phyloP scores from a whole-genome alignment of 2,329 filamentous ascomycete genomes.

The Plectosphaerella plurivora region DNA sequence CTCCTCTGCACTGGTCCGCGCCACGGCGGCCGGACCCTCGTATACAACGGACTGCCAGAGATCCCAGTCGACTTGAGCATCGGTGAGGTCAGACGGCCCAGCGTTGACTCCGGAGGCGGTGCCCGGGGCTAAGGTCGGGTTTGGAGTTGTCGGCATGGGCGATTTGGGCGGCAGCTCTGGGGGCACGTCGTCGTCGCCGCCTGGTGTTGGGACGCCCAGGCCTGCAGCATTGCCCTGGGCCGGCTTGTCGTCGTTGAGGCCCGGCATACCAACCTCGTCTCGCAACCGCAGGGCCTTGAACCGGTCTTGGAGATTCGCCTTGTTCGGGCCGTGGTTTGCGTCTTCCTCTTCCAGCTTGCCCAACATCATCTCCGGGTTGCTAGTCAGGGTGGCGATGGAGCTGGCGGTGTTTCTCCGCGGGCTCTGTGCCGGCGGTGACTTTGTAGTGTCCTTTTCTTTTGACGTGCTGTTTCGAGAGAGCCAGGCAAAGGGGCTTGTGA shows the following conservation, averaged over 20 bases:
- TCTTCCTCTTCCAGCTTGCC: conserved; percentile 70
- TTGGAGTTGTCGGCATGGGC: conserved; percentile 59
- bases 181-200: neutral
- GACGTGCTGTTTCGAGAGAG: conserved; percentile 64
- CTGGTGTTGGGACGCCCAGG: neutral
- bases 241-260: conserved; percentile 45
- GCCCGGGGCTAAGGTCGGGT: conserved; percentile 71
- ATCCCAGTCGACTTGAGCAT: conserved; percentile 93
- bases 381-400: conserved; percentile 72
- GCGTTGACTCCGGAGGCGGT: conserved; percentile 79
- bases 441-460: conserved; percentile 49
- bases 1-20: conserved; percentile 82
- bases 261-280: conserved; percentile 60
- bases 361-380: conserved; percentile 77
- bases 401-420: conserved; percentile 69
- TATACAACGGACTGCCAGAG: conserved; percentile 96
- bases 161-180: conserved; percentile 9
- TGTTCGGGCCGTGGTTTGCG: conserved; percentile 39
- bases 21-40: conserved; percentile 84
- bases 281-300: conserved; percentile 74
- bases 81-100: conserved; percentile 65
- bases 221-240: conserved; percentile 17
- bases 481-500: conserved; percentile 86
- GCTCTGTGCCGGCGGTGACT: conserved; percentile 44
- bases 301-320: conserved; percentile 69